Evolutionary conservation across 139 green algal species (phyloP).

Genomic region (Coccomyxa sp.): DNA sequence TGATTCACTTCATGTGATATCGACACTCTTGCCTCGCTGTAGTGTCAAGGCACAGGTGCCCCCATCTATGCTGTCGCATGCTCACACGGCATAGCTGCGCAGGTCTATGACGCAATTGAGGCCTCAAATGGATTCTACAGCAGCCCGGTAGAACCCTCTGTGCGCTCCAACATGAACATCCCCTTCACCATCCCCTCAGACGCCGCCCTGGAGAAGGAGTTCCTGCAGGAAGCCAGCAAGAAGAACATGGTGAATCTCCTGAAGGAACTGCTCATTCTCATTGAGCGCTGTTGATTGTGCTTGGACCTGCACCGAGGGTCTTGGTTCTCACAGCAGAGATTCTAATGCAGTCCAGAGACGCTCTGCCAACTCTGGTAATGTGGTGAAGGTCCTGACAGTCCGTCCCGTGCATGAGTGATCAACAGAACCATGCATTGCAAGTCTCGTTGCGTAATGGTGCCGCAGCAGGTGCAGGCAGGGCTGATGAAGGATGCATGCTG

Average conservation of each 20-base stretch:
- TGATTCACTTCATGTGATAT: too few species aligned
- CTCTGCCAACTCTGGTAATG: background rate
- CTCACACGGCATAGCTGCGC: too few species aligned
- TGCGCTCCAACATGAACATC: slow-evolving; percentile 96
- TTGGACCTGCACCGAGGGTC: background rate
- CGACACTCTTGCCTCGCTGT: too few species aligned
- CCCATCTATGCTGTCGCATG: too few species aligned
- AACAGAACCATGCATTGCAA: too few species aligned
- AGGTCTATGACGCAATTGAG: slow-evolving; percentile 92
- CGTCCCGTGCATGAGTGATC: background rate
- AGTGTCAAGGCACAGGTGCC: too few species aligned
- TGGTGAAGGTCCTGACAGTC: background rate
- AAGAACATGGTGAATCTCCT: slow-evolving; percentile 30
- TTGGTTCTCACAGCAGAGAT: background rate
- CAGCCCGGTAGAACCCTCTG: slow-evolving; percentile 74
- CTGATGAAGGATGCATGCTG: background rate
- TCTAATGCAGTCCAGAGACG: background rate
- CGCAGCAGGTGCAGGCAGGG: too few species aligned
- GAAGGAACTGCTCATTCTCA: background rate
- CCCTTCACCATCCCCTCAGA: slow-evolving; percentile 94
- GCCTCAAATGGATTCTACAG: slow-evolving; percentile 85
- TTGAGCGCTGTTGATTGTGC: background rate
- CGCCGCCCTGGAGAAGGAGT: slow-evolving; percentile 81
- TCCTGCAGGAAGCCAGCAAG: slow-evolving; percentile 64
- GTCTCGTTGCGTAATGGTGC: too few species aligned